Evolutionary conservation across 1,284 basidiomycete genomes (phyloP), one percentile per base, ranked within the genome.

Genomic region (Puccinia triticina): DNA sequence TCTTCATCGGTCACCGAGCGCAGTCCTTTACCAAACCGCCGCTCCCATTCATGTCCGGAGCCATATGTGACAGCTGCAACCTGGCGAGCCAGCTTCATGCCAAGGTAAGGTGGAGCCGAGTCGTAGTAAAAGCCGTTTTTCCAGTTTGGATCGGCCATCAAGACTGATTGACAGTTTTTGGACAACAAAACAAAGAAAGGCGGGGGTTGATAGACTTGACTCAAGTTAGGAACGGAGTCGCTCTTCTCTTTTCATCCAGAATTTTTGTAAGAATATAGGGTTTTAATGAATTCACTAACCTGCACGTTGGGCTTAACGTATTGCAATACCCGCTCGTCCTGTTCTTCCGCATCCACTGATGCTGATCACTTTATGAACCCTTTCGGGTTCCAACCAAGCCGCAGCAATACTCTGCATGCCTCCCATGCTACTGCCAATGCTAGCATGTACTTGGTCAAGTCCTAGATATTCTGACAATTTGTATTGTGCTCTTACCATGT

Each of bases 111-210:
- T 0, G 96, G 97, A 18, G 96, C 87, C n/a, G 90, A 90, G 53
- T 84, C 85, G 86, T 99, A 99, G 88, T 99, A 99, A 87, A 96
- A 98, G 0, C 97, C 96, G 59, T 96, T 92, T 84, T 99, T 99
- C 97, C 96, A 99, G 85, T 99, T 98, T 0, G 96, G 96, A 88
- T 99, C 96, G 8, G 95, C 92, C 96, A 99, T 99, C 78, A 99
- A 91, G 16, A 99, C 96, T 95, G 84, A 26, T 12, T 40, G n/a
- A 61, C 11, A 61, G 29, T 8, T 43, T 32, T n/a, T 37, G 18
- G 10, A 26, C 23, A 7, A 59, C n/a, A 59, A 61, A 61, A 21
- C n/a, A 61, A 61, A 61, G 8, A 61, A 7, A 5, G n/a, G 8
- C n/a, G 8, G 43, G 43, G 43, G 43, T 46, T 7, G 18, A 50